phyloP scores from a whole-genome alignment of 225 moss, liverwort and hornwort genomes.

The Marchantia polymorpha region DNA sequence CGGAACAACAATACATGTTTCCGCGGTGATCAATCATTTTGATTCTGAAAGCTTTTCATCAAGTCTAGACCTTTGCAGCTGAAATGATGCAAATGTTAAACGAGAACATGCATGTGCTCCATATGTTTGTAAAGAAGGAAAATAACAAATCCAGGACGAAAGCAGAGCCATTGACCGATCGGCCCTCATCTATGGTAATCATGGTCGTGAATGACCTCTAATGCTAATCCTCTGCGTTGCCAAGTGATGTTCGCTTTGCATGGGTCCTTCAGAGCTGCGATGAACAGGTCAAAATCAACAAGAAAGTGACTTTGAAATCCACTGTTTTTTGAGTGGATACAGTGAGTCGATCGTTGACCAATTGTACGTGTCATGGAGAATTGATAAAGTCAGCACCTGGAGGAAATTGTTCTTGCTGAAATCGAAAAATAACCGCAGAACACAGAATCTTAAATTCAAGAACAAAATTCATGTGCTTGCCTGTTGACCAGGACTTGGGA shows the following conservation, averaged over 20 bases:
- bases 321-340: not conserved
- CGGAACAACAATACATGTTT: not conserved
- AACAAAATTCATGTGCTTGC: too few relatives aligned
- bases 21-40: not conserved
- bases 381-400: too few relatives aligned
- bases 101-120: not conserved
- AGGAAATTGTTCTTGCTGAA: too few relatives aligned
- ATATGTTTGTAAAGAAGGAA: not conserved
- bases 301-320: not conserved
- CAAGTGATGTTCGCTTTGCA: not conserved
- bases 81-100: too few relatives aligned
- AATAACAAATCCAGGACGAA: not conserved
- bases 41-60: too few relatives aligned
- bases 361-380: not conserved
- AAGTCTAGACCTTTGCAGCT: too few relatives aligned
- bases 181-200: not conserved
- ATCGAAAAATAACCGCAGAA: too few relatives aligned
- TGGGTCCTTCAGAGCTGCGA: not conserved
- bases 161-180: not conserved
- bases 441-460: too few relatives aligned
- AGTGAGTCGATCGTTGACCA: not conserved
- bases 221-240: not conserved
- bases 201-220: not conserved
- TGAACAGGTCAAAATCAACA: not conserved
- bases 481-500: too few relatives aligned